Evolutionary conservation across 225 moss, liverwort and hornwort genomes (phyloP), one percentile per base, ranked within the genome.

Genomic region (Lunularia cruciata): DNA sequence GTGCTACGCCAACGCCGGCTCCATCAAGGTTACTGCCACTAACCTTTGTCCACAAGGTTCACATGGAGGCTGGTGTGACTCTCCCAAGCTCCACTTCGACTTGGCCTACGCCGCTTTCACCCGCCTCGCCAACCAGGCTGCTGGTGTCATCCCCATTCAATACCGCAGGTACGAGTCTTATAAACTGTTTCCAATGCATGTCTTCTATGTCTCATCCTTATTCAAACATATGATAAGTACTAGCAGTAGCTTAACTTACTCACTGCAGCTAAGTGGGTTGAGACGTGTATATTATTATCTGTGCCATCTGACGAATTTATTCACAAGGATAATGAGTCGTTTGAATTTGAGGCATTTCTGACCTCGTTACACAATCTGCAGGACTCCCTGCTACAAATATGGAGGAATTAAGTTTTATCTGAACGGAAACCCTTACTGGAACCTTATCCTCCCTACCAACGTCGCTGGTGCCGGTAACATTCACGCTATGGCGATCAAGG

Each of bases 51-150:
- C 78, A 32, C 75, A 62, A 8, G 77, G 77, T 1, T 68, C 77
- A 36, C 34, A 34, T 62, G 77, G 77, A 18, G 75, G 78, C 7
- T 83, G 82, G 82, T 83, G 82, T 33, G 35, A 78, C 58, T 63
- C 68, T 23, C 82, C 82, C 0, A 70, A 49, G 8, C 15, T 54
- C 45, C 78, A 83, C 51, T 83, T 83, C 26, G 82, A 83, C 72
- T 23, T 82, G 66, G 73, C 82, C 0, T 71, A 75, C 19, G 26
- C 72, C 23, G 78, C 72, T 1, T 82, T 82, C 62, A 72, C 62
- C 35, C 54, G 67, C 18, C 70, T 82, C 14, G 82, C 82, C 12
- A 71, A 71, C 27, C 14, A 70, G 53, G 52, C 15, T 36, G 79
- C 79, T 0, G 79, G 79, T 30, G 71, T 79, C 28, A 75, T 79